Base-by-base conservation (phyloP, 257 asterid genomes). In the Verbascum thapsus region DNA sequence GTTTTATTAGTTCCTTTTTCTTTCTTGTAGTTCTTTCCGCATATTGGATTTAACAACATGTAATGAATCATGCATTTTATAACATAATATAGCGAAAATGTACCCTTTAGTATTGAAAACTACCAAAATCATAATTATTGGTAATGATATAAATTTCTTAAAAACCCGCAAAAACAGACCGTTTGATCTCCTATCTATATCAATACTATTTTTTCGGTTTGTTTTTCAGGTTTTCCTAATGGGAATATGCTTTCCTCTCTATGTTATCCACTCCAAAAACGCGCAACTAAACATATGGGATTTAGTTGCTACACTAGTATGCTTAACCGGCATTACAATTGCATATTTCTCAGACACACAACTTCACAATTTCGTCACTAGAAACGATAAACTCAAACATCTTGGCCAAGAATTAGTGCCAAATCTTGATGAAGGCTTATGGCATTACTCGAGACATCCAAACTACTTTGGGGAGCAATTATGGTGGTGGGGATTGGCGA, bases 401-500 rank as follows among this genome's bases (percentile, higher is more conserved):
- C 74, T 74, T 0, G 86, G 88, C 19, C 62, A 78, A 74, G 76
- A 80, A 10, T n/a, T 74, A 56, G 84, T 89, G 56, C 86, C 81
- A 6, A 77, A 58, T 76, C 97, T 92, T 10, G 95, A 92, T 40
- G 65, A 60, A 47, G 98, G 98, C 42, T 71, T 89, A 19, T 92
- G 98, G 98, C 50, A 44, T 53, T 89, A 77, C 76, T 89, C 97
- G 0, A 78, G 96, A 3, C 98, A 92, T 64, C 97, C 97, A 0
- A 92, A 92, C 80, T 92, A 92, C 58, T 77, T 92, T 7, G 98
- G 98, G 3, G 98, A 92, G 85, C 98, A 92, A 73, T 39, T 92
- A 60, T 92, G 97, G 98, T 92, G 99, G 99, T 92, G 95, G 97
- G 98, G 99, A 8, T 72, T 92, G 48, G 84, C 19, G 26, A 67